These are phyloP conservation scores for Puccinia hordei DNA, from an alignment of 1,284 basidiomycete genomes.

Conservation along the genomic window DNA sequence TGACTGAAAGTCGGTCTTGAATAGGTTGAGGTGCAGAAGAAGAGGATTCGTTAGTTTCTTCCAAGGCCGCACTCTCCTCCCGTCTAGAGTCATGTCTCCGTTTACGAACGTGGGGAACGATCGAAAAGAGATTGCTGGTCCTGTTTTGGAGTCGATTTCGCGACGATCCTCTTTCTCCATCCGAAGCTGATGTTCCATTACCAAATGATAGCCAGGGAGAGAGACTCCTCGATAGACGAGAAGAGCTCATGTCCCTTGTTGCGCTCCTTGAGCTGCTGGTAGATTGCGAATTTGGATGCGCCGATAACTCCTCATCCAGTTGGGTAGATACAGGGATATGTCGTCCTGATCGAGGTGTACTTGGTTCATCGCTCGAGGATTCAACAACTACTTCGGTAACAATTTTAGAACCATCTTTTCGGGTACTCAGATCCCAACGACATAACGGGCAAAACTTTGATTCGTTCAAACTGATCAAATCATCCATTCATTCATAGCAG, in stretches of 20 bases:
- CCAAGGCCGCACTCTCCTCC: not conserved
- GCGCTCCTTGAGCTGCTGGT: not conserved
- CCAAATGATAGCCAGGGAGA: slow-evolving; percentile 4
- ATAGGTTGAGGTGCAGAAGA: not conserved
- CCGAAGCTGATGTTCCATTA: not conserved
- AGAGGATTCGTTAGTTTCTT: not conserved
- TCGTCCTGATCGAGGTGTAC: not conserved
- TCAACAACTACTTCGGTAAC: slow-evolving; percentile 9
- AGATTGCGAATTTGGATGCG: not conserved
- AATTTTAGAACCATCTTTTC: slow-evolving; percentile 49
- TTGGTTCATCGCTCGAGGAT: not conserved
- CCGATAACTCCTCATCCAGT: not conserved
- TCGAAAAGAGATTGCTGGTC: not conserved
- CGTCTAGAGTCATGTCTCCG: not conserved
- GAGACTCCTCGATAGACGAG: not conserved
- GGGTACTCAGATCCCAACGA: slow-evolving; percentile 61
- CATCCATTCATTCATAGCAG: not conserved
- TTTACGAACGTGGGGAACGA: not conserved
- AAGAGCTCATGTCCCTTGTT: not conserved
- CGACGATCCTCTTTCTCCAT: not conserved
- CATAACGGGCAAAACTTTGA: slow-evolving; percentile 87
- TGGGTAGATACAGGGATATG: not conserved
- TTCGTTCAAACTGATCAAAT: slow-evolving; percentile 63
- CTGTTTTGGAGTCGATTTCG: not conserved
- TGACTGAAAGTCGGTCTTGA: not conserved